Evolutionary conservation across 306 rosid species (phyloP).

Genomic region (Rosa chinensis): DNA sequence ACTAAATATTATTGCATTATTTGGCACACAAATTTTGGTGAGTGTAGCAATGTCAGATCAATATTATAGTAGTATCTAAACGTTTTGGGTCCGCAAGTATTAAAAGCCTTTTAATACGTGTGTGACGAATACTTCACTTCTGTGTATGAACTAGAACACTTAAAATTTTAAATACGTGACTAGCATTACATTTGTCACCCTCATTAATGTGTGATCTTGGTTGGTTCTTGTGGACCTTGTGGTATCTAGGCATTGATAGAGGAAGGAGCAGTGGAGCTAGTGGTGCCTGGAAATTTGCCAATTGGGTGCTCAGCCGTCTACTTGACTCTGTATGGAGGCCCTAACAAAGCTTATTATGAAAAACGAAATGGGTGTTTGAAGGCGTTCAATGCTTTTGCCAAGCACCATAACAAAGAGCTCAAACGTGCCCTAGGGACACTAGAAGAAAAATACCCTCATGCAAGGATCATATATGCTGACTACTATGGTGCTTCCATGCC

Average conservation of each 20-base stretch:
- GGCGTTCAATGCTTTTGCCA: conserved; percentile 46
- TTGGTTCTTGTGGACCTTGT: background rate
- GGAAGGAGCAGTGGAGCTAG: conserved; percentile 60
- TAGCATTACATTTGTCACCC: background rate
- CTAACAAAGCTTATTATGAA: conserved; percentile 42
- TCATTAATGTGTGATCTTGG: background rate
- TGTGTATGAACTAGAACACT: background rate
- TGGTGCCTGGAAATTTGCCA: conserved; percentile 76
- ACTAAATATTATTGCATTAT: too few relatives aligned
- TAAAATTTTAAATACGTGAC: too few relatives aligned
- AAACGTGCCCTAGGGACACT: conserved; percentile 35
- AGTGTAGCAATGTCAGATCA: background rate
- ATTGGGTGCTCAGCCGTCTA: conserved; percentile 59
- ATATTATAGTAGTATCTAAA: too few relatives aligned
- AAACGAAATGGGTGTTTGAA: conserved; percentile 56
- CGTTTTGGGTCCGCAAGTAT: too few relatives aligned
- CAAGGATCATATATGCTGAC: conserved; percentile 58
- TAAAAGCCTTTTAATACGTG: background rate
- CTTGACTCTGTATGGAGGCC: conserved; percentile 43
- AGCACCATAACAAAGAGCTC: conserved; percentile 54
- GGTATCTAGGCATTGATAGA: conserved; percentile 52
- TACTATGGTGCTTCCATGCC: conserved; percentile 56
- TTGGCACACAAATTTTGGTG: background rate
- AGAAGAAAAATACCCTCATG: conserved; percentile 42
- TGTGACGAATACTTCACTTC: background rate